Conservation (phyloP, 208 protist species). For the Vickermania ingenoplastis region DNA sequence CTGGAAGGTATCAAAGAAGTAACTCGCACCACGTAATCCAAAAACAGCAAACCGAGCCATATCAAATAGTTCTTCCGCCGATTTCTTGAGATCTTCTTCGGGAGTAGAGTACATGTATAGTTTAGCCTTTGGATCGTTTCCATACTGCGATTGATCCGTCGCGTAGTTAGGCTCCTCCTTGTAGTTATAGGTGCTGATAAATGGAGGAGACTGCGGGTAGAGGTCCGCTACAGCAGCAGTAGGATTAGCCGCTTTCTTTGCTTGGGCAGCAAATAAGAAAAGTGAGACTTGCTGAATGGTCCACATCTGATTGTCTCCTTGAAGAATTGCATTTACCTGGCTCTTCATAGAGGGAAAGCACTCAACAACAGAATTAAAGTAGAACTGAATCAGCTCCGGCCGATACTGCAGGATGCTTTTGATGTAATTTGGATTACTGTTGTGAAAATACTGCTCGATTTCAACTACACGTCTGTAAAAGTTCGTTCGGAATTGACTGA, state of each 20-base stretch:
- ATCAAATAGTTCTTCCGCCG: conserved; percentile 3
- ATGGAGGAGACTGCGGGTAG: conserved; percentile 2
- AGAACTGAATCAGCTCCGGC: not conserved
- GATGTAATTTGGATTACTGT: not conserved
- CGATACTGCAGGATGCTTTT: not conserved
- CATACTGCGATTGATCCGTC: not conserved
- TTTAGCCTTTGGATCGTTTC: conserved; percentile 2
- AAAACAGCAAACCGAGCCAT: conserved; percentile 13
- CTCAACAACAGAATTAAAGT: not conserved
- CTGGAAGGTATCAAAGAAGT: conserved; percentile 3
- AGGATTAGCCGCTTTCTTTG: not conserved
- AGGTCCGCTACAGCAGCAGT: conserved; percentile 2
- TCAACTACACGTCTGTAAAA: not conserved
- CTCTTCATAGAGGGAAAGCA: not conserved
- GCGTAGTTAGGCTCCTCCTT: conserved; percentile 3
- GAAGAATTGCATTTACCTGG: not conserved
- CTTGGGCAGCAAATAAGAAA: not conserved
- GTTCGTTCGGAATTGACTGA: not conserved
- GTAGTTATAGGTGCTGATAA: conserved; percentile 9
- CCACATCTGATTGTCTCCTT: not conserved
- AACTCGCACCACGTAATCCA: conserved; percentile 7
- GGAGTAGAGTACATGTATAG: conserved; percentile 6
- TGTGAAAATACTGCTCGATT: conserved; percentile 4
- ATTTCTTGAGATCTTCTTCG: not conserved
- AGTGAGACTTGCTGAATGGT: conserved; percentile 6